Evolutionary conservation across 2,329 filamentous ascomycete genomes (phyloP).

Genomic region (Purpureocillium takamizusanense): DNA sequence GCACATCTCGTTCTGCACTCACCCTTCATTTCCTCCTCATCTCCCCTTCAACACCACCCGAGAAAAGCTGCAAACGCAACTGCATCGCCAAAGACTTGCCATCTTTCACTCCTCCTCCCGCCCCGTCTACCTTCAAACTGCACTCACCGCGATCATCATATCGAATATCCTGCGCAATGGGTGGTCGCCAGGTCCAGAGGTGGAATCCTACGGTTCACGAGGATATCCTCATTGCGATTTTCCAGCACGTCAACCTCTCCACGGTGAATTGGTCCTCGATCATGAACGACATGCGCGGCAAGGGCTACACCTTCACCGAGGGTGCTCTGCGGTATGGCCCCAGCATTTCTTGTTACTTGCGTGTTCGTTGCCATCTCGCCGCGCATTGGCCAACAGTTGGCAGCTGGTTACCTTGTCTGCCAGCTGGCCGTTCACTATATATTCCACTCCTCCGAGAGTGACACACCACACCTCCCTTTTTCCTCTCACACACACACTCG

Average conservation of each 20-base stretch:
- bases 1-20: not conserved
- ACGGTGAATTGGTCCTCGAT: conserved; percentile 23
- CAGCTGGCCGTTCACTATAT: too few species aligned
- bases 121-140: conserved; percentile 1
- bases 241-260: conserved; percentile 25
- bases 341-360: conserved; percentile 3
- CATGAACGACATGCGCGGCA: conserved; percentile 23
- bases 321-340: conserved; percentile 29
- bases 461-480: too few species aligned
- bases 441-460: too few species aligned
- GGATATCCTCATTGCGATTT: conserved; percentile 32
- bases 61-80: too few species aligned
- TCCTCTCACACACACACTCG: too few species aligned
- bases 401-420: too few species aligned
- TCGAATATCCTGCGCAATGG: conserved; percentile 16
- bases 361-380: conserved; percentile 1
- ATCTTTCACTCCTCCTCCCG: too few species aligned
- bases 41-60: too few species aligned
- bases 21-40: not conserved
- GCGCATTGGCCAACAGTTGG: too few species aligned
- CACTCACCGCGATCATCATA: not conserved
- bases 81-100: too few species aligned
- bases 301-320: conserved; percentile 30
- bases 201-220: conserved; percentile 34
- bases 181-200: conserved; percentile 20